A percentile compares a stretch with the other conserved stretches of the same genome.
Conservation (phyloP, 2,329 filamentous ascomycete species). For the Venturia asperata region DNA sequence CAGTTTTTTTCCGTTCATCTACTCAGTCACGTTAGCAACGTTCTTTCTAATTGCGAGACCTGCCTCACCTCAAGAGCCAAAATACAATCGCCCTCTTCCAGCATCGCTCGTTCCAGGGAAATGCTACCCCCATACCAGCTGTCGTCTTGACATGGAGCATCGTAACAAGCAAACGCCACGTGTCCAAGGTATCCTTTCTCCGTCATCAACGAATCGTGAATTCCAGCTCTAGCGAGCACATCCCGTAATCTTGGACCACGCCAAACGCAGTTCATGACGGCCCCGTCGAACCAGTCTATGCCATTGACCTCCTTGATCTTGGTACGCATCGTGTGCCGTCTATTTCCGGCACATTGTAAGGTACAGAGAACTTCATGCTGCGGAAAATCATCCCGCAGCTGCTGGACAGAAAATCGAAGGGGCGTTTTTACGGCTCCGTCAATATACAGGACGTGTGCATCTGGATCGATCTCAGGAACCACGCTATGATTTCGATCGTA, state of each 20-base stretch:
- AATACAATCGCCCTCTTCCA: slow-evolving; percentile 40
- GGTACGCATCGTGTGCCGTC: slow-evolving; percentile 48
- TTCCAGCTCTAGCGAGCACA: slow-evolving; percentile 38
- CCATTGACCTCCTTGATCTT: slow-evolving; percentile 45
- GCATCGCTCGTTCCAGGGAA: slow-evolving; percentile 41
- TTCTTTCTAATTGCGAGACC: background rate
- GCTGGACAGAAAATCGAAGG: slow-evolving; percentile 40
- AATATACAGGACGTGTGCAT: slow-evolving; percentile 39
- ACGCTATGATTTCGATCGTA: slow-evolving; percentile 55
- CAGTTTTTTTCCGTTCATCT: slow-evolving; percentile 36
- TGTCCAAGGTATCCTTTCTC: slow-evolving; percentile 45
- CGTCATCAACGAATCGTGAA: slow-evolving; percentile 54
- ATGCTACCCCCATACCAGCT: slow-evolving; percentile 53
- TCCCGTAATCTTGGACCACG: slow-evolving; percentile 42
- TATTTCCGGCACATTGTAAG: slow-evolving; percentile 45
- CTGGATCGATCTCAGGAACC: slow-evolving; percentile 43
- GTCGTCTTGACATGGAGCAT: slow-evolving; percentile 49
- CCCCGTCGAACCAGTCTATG: slow-evolving; percentile 43
- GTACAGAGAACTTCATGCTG: slow-evolving; percentile 50
- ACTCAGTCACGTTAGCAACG: background rate
- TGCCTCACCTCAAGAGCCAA: slow-evolving; percentile 40
- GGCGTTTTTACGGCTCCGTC: slow-evolving; percentile 42
- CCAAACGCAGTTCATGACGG: slow-evolving; percentile 46
- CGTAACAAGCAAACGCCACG: slow-evolving; percentile 50
- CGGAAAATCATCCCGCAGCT: slow-evolving; percentile 42